A percentile compares a stretch with the other conserved stretches of the same genome.
Conservation (phyloP, 2,329 filamentous ascomycete genomes). For the Fusarium sambucinum region DNA sequence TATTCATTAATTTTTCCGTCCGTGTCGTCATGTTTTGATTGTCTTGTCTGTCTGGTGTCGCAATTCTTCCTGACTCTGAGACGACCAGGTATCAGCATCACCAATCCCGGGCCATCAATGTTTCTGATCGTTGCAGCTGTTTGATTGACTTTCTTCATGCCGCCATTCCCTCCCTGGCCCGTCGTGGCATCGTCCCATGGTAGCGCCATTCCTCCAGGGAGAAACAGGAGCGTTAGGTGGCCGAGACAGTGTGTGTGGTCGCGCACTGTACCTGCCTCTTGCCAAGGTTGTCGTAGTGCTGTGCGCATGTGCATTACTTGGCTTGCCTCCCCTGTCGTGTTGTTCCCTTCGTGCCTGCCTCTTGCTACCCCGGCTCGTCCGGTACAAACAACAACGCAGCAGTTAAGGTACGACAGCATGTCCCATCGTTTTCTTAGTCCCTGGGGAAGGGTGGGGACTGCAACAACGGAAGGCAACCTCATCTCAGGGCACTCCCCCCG, state of each 20-base stretch:
- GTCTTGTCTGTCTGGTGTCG: slow-evolving; percentile 23
- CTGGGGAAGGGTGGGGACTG: slow-evolving; percentile 7
- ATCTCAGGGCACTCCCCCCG: slow-evolving; percentile 34
- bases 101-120: slow-evolving; percentile 34
- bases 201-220: slow-evolving; percentile 44
- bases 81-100: slow-evolving; percentile 39
- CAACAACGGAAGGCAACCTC: slow-evolving; percentile 11
- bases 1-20: slow-evolving; percentile 13
- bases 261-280: slow-evolving; percentile 22
- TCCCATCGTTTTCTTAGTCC: slow-evolving; percentile 6
- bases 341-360: slow-evolving; percentile 24
- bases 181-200: slow-evolving; percentile 44
- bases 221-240: slow-evolving; percentile 4
- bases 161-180: slow-evolving; percentile 32
- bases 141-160: slow-evolving; percentile 42
- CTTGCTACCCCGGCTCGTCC: slow-evolving; percentile 27
- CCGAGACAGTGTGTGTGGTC: slow-evolving; percentile 29
- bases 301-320: slow-evolving; percentile 22
- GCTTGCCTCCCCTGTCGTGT: slow-evolving; percentile 20
- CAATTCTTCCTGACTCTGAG: slow-evolving; percentile 41
- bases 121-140: slow-evolving; percentile 39
- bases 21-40: slow-evolving; percentile 40
- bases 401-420: slow-evolving; percentile 36
- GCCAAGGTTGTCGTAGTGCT: slow-evolving; percentile 27
- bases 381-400: slow-evolving; percentile 38